Conservation (phyloP, 2,329 filamentous ascomycete genomes). For the Parastagonospora nodorum region DNA sequence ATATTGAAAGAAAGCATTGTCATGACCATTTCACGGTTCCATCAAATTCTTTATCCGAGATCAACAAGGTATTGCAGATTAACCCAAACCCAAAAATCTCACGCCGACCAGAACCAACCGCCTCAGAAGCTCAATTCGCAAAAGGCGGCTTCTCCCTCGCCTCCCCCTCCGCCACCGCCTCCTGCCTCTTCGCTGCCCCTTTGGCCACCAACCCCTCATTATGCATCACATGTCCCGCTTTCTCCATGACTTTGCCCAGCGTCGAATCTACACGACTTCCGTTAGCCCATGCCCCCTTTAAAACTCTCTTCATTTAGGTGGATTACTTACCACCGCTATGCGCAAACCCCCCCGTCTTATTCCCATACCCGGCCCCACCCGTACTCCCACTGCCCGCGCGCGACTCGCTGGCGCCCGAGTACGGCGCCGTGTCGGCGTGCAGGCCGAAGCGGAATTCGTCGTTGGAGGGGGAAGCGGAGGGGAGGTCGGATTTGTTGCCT, state of each 20-base stretch:
- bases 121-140: neutral
- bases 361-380: constrained; percentile 46
- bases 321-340: constrained; percentile 19
- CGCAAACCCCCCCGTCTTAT: constrained; percentile 42
- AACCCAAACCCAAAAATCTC: neutral
- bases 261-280: constrained; percentile 49
- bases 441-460: constrained; percentile 28
- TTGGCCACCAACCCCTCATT: constrained; percentile 56
- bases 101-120: neutral
- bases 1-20: neutral
- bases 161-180: constrained; percentile 1
- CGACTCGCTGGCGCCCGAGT: constrained; percentile 19
- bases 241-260: constrained; percentile 64
- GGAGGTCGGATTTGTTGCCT: constrained; percentile 43
- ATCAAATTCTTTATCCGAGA: too few relatives aligned
- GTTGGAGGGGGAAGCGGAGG: constrained; percentile 3
- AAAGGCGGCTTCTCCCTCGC: neutral
- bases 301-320: neutral
- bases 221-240: constrained; percentile 58
- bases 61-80: too few relatives aligned
- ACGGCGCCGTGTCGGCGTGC: constrained; percentile 28
- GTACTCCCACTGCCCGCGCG: constrained; percentile 38
- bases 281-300: neutral
- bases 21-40: too few relatives aligned
- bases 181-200: constrained; percentile 58